These are phyloP conservation scores for Rhizophagus clarus DNA, from an alignment of 192 early-diverging fungal genomes.

Conservation along the genomic window DNA sequence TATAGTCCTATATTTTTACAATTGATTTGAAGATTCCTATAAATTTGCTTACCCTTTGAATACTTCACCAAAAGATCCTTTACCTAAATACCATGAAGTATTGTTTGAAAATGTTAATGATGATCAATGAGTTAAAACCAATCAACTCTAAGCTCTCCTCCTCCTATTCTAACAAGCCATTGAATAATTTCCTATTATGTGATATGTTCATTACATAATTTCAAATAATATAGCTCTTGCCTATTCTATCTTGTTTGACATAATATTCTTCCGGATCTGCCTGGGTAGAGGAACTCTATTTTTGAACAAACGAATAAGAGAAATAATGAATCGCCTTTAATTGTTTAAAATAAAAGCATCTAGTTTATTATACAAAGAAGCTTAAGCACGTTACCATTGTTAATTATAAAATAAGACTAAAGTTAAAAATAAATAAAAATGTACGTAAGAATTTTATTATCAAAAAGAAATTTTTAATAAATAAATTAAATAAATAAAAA, in stretches of 20 bases:
- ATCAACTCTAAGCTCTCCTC: neutral
- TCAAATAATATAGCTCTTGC: slow-evolving; percentile 38
- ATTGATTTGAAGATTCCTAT: too few species aligned
- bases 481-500: neutral
- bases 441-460: neutral
- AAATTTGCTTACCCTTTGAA: slow-evolving; percentile 71
- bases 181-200: neutral
- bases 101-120: neutral
- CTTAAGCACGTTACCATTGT: neutral
- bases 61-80: slow-evolving; percentile 84
- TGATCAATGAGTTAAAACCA: neutral
- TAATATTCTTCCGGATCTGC: slow-evolving; percentile 68
- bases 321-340: neutral
- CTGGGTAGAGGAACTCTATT: slow-evolving; percentile 43
- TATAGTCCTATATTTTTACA: too few species aligned
- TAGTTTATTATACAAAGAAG: neutral
- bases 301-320: neutral
- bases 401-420: neutral
- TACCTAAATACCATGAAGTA: slow-evolving; percentile 38
- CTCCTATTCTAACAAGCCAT: slow-evolving; percentile 6
- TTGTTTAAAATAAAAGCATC: too few species aligned
- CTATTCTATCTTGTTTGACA: slow-evolving; percentile 68
- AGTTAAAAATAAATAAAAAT: neutral
- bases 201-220: neutral
- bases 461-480: neutral